phyloP scores from a whole-genome alignment of 768 basidiomycete genomes.

The Rhizopogon rudus region DNA sequence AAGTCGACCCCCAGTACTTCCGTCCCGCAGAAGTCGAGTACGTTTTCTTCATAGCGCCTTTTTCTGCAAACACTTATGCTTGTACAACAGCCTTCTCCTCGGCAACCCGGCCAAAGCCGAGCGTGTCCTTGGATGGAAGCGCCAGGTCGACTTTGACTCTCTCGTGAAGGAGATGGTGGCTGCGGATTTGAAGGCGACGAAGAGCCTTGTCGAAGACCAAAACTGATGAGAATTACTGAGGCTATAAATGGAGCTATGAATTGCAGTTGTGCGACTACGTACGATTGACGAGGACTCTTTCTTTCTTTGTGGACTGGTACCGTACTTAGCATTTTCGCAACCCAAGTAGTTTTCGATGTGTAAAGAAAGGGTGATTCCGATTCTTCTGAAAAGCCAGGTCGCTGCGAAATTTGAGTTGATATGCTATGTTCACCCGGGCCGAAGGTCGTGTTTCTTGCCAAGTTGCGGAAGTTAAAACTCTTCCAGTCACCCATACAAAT shows the following conservation, averaged over 20 bases:
- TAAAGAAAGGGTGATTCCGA: not conserved
- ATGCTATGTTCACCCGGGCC: too few relatives aligned
- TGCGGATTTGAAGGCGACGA: slow-evolving; percentile 70
- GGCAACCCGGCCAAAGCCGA: slow-evolving; percentile 93
- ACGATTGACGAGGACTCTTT: not conserved
- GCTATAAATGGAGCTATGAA: too few relatives aligned
- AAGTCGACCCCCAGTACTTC: slow-evolving; percentile 87
- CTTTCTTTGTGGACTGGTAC: not conserved
- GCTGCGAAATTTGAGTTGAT: too few relatives aligned
- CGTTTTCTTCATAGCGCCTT: slow-evolving; percentile 26
- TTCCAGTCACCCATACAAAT: too few relatives aligned
- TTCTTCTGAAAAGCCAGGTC: too few relatives aligned
- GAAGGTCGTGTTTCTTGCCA: too few relatives aligned
- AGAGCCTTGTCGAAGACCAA: slow-evolving; percentile 77
- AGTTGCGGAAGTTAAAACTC: too few relatives aligned
- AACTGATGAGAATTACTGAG: slow-evolving; percentile 39
- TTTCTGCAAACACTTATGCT: not conserved
- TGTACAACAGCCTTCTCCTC: slow-evolving; percentile 56
- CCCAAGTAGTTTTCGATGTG: not conserved
- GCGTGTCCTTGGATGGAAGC: slow-evolving; percentile 84
- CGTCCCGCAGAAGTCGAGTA: slow-evolving; percentile 94
- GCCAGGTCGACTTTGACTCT: slow-evolving; percentile 74
- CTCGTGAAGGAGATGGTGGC: slow-evolving; percentile 93
- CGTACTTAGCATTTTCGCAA: not conserved
- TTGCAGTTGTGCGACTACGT: not conserved